These are phyloP conservation scores for Beauveria rudraprayagi DNA, from an alignment of 2,329 filamentous ascomycete genomes.

Conservation along the genomic window DNA sequence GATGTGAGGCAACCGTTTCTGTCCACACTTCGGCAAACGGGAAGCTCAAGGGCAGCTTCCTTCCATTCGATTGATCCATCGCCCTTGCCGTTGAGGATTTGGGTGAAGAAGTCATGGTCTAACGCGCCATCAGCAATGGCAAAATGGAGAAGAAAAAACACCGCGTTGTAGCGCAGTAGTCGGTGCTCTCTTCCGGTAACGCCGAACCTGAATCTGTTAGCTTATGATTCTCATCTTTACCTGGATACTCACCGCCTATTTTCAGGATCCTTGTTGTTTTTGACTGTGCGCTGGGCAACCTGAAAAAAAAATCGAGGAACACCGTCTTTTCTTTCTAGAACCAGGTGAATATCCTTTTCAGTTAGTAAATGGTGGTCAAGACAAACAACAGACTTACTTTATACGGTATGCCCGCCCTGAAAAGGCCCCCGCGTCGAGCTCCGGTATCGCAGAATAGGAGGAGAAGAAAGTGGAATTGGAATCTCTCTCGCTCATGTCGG, in stretches of 20 bases:
- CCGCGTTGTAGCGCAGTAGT: slow-evolving; percentile 2
- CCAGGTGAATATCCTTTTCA: background rate
- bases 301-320: background rate
- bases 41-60: background rate
- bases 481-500: background rate
- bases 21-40: background rate
- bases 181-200: background rate
- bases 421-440: background rate
- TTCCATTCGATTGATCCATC: slow-evolving; percentile 3
- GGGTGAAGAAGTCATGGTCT: background rate
- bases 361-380: background rate
- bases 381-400: background rate
- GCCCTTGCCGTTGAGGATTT: background rate
- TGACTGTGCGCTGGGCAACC: background rate
- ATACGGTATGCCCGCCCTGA: background rate
- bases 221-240: background rate
- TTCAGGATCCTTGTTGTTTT: background rate
- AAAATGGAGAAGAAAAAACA: slow-evolving; percentile 5
- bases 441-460: slow-evolving; percentile 1
- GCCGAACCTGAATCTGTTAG: background rate
- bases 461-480: background rate
- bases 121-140: slow-evolving; percentile 7
- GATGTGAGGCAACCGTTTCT: background rate
- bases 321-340: background rate
- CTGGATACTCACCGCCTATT: background rate